These are phyloP conservation scores for Saccharum spontaneum DNA, from an alignment of 176 grass and related monocot genomes.

Conservation along the genomic window DNA sequence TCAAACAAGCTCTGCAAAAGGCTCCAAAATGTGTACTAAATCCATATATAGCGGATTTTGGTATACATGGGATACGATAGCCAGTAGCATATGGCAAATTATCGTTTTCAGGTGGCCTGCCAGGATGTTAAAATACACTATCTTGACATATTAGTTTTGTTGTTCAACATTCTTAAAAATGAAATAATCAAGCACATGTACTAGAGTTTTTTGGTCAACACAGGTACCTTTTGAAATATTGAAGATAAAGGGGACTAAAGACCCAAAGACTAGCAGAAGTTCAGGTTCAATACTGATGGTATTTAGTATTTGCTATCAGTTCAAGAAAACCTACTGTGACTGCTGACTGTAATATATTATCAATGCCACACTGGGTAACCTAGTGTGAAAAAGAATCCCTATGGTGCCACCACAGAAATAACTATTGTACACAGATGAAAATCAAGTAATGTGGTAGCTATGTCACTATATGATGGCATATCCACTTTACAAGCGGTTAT, in stretches of 20 bases:
- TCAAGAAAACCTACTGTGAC: not conserved
- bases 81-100: not conserved
- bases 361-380: not conserved
- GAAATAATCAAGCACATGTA: conserved; percentile 2
- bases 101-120: not conserved
- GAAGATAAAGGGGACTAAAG: not conserved
- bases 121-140: not conserved
- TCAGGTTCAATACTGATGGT: not conserved
- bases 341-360: conserved; percentile 5
- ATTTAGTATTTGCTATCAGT: conserved; percentile 3
- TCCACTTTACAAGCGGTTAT: not conserved
- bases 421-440: not conserved
- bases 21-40: conserved; percentile 3
- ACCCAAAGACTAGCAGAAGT: conserved; percentile 1
- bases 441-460: conserved; percentile 19
- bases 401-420: not conserved
- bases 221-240: not conserved
- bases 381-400: not conserved
- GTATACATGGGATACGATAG: not conserved
- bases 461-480: not conserved
- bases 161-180: not conserved
- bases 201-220: not conserved
- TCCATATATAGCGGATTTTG: not conserved
- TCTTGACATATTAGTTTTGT: not conserved
- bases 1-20: not conserved